Evolutionary conservation across 2,329 filamentous ascomycete genomes (phyloP).

Genomic region (Penicillium sp.): DNA sequence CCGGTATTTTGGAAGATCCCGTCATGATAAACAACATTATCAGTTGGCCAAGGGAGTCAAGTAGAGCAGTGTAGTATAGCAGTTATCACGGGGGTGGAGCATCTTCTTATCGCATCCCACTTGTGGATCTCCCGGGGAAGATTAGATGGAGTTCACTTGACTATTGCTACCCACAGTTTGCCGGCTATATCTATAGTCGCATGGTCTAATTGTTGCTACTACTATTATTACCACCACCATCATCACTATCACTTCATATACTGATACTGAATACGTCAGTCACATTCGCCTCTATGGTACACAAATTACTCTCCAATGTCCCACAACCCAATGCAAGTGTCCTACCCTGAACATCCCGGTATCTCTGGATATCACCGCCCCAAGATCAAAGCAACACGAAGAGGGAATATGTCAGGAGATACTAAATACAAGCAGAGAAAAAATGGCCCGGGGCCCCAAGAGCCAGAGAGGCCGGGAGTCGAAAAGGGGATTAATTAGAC

Average conservation of each 20-base stretch:
- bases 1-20: too few relatives aligned
- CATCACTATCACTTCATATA: neutral
- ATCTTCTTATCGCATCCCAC: neutral
- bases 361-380: slow-evolving; percentile 14
- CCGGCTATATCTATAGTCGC: neutral
- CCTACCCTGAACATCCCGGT: slow-evolving; percentile 5
- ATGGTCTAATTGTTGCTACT: neutral
- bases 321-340: slow-evolving; percentile 14
- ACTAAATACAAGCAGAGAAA: slow-evolving; percentile 31
- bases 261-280: slow-evolving; percentile 6
- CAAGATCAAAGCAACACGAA: slow-evolving; percentile 15
- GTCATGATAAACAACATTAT: too few relatives aligned
- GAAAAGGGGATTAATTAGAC: slow-evolving; percentile 15
- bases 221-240: too few relatives aligned
- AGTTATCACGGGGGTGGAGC: neutral
- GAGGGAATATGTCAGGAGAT: slow-evolving; percentile 24
- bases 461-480: slow-evolving; percentile 15
- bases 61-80: neutral
- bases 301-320: slow-evolving; percentile 25
- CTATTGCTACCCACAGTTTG: neutral
- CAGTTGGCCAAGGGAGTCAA: too few relatives aligned
- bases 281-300: slow-evolving; percentile 29
- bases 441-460: slow-evolving; percentile 17
- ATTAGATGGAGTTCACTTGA: neutral
- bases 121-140: neutral